Percentiles rank a stretch among this genome's conserved stretches.
phyloP scores from a whole-genome alignment of 768 basidiomycete genomes.

The Auricularia cornea region DNA sequence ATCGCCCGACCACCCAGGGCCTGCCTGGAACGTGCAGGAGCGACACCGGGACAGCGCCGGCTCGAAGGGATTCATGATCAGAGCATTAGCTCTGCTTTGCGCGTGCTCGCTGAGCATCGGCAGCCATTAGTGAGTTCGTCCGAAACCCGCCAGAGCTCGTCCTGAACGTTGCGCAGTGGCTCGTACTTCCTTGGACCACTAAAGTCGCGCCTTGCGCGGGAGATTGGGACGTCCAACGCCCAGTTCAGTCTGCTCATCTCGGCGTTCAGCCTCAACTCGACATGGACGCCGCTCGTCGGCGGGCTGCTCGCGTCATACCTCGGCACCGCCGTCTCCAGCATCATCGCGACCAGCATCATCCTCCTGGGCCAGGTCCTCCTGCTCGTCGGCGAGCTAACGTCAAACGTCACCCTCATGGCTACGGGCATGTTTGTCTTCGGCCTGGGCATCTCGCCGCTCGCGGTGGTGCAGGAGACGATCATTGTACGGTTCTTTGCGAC shows the following conservation, averaged over 20 bases:
- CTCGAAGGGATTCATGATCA: conserved; percentile 19
- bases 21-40: neutral
- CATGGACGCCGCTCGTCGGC: conserved; percentile 71
- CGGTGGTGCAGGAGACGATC: conserved; percentile 79
- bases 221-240: conserved; percentile 67
- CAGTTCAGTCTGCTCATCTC: conserved; percentile 74
- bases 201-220: conserved; percentile 58
- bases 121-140: conserved; percentile 56
- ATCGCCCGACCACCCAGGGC: neutral
- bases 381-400: conserved; percentile 53
- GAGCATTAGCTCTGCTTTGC: conserved; percentile 55
- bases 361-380: conserved; percentile 61
- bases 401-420: conserved; percentile 59
- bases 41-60: neutral
- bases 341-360: conserved; percentile 68
- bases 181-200: conserved; percentile 71
- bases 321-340: conserved; percentile 63
- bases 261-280: conserved; percentile 65
- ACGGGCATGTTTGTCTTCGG: conserved; percentile 75
- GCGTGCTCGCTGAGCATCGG: conserved; percentile 69
- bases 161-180: conserved; percentile 35
- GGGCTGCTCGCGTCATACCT: conserved; percentile 62
- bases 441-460: conserved; percentile 67
- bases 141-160: neutral
- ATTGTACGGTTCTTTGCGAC: conserved; percentile 75